Base-by-base conservation (phyloP, 805 yeast genomes). In the Vanderwaltozyma yarrowii region DNA sequence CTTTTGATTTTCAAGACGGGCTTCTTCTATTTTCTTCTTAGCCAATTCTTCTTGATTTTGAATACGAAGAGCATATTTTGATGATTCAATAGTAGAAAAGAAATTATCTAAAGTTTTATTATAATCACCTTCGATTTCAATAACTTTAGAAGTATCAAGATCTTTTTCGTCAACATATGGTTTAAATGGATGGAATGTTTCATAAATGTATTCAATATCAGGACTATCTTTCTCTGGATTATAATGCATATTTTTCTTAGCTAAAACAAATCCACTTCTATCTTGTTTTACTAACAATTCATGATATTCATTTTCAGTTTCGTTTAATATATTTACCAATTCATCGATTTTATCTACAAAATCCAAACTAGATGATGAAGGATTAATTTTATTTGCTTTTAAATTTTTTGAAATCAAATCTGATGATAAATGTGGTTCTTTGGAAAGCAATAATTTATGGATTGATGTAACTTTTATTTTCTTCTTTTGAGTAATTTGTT, bases 31-130 rank as follows among this genome's bases (percentile, higher is more conserved):
- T 45, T 89, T 73, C 48, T 76, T 81, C 41, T 73, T 71, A 1
- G 95, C 95, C 38, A 73, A 71, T n/a, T 69, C 68, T 49, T 84
- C 83, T 45, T 81, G 88, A 43, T 76, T 80, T 44, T 85, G 94
- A 25, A 82, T 73, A 40, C 77, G 73, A 39, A 83, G 60, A 0
- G 87, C 78, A 50, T 78, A 74, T 51, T 84, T 85, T 4, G 86
- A 76, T 4, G 94, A 77, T 52, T 89, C 95, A 13, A 88, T 66
- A 0, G 89, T 78, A 0, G 96, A 85, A 55, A 83, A 89, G 53
- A 83, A 89, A 30, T 65, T 67, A 58, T 89, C 98, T 16, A 89
- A 69, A 0, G 96, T 80, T 41, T 73, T 72, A 53, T 86, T 88
- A 57, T 86, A 89, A 2, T 42, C 42, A 0, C 92, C 87, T 7